Conservation (phyloP, 2,329 filamentous ascomycete species). For the Neofusicoccum kwambonambiense region DNA sequence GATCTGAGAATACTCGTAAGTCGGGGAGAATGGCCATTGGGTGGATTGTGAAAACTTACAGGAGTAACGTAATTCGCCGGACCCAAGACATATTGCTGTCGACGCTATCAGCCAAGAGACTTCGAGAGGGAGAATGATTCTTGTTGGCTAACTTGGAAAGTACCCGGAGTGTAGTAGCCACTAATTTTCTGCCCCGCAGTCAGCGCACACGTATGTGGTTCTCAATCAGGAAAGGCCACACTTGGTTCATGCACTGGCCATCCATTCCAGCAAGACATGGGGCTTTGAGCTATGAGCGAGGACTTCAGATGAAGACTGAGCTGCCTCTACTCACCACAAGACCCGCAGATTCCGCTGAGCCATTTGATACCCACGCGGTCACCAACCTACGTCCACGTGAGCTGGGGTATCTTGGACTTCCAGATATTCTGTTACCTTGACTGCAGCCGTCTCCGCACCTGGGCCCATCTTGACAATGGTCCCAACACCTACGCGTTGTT, state of each 20-base stretch:
- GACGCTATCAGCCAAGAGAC: neutral
- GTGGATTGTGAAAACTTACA: conserved; percentile 40
- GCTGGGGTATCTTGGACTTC: neutral
- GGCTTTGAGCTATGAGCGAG: conserved; percentile 15
- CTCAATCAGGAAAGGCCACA: neutral
- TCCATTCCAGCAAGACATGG: conserved; percentile 57
- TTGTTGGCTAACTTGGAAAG: conserved; percentile 50
- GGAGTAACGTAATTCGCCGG: conserved; percentile 69
- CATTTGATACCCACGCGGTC: conserved; percentile 71
- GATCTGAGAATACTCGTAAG: conserved; percentile 37
- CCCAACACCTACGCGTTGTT: conserved; percentile 53
- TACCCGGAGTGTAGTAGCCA: conserved; percentile 68
- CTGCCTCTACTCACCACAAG: conserved; percentile 30
- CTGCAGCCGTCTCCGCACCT: conserved; percentile 53
- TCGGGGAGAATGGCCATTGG: neutral
- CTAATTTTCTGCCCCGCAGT: conserved; percentile 46
- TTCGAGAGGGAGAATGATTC: no score
- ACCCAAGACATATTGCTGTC: conserved; percentile 62
- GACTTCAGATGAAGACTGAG: neutral
- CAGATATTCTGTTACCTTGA: conserved; percentile 43
- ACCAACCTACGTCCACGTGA: conserved; percentile 45
- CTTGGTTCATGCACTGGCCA: conserved; percentile 53
- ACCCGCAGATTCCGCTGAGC: conserved; percentile 57
- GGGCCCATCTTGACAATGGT: conserved; percentile 65
- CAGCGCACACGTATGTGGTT: neutral